Conservation (phyloP, 768 basidiomycete genomes). For the Mycena vitilis region DNA sequence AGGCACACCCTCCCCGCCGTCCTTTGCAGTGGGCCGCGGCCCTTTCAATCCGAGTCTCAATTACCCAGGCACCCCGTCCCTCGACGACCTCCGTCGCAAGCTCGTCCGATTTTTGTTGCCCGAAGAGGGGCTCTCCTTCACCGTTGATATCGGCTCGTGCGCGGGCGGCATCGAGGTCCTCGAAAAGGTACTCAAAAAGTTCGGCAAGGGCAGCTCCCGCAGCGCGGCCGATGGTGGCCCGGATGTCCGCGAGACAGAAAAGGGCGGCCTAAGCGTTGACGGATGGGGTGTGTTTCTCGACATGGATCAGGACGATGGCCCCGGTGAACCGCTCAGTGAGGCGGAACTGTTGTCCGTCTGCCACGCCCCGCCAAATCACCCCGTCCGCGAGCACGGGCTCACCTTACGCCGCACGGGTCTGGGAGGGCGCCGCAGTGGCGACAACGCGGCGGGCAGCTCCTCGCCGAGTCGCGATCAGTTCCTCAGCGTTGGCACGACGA, state of each 20-base stretch:
- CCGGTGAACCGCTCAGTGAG: slow-evolving; percentile 82
- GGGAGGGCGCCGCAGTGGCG: slow-evolving; percentile 55
- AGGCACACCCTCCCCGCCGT: slow-evolving; percentile 63
- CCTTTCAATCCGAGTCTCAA: slow-evolving; percentile 64
- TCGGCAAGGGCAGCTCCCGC: slow-evolving; percentile 71
- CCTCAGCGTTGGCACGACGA: slow-evolving; percentile 40
- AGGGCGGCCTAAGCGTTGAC: slow-evolving; percentile 83
- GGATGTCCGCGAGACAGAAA: slow-evolving; percentile 73
- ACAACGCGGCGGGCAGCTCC: slow-evolving; percentile 55
- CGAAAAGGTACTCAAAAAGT: slow-evolving; percentile 90
- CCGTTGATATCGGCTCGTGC: slow-evolving; percentile 86
- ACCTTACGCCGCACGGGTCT: slow-evolving; percentile 70
- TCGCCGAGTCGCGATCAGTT: slow-evolving; percentile 46
- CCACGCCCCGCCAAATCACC: slow-evolving; percentile 81
- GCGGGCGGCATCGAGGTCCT: slow-evolving; percentile 87
- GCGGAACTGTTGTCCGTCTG: slow-evolving; percentile 86
- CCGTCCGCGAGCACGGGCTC: slow-evolving; percentile 82
- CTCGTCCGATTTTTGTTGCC: slow-evolving; percentile 90
- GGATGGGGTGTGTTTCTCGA: slow-evolving; percentile 91
- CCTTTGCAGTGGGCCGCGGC: slow-evolving; percentile 69
- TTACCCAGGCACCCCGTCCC: slow-evolving; percentile 50
- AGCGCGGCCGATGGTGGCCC: slow-evolving; percentile 57
- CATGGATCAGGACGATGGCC: slow-evolving; percentile 62
- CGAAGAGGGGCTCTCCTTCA: slow-evolving; percentile 81
- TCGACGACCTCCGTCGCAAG: slow-evolving; percentile 86